A percentile compares a stretch with the other conserved stretches of the same genome.
These are phyloP conservation scores for Cyberlindnera xylosilytica DNA, from an alignment of 805 yeast species.

Conservation along the genomic window DNA sequence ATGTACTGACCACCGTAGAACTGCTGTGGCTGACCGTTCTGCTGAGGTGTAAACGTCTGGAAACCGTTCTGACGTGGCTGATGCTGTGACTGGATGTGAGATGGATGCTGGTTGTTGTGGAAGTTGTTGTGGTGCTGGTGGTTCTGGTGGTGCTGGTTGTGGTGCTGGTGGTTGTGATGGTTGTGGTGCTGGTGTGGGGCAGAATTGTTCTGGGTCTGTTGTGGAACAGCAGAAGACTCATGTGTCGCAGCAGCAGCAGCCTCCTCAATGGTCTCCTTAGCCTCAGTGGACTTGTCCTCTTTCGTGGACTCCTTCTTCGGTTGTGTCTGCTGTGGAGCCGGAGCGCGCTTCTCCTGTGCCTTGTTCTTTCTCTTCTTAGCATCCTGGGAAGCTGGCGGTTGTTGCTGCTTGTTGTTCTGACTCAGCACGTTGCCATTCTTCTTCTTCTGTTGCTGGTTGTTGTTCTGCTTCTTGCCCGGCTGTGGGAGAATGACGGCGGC, in stretches of 20 bases:
- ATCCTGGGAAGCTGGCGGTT: slow-evolving; percentile 9
- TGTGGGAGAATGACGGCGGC: slow-evolving; percentile 48
- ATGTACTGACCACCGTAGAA: slow-evolving; percentile 6
- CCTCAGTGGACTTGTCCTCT: slow-evolving; percentile 5
- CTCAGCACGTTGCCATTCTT: slow-evolving; percentile 10
- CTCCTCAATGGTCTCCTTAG: slow-evolving; percentile 2
- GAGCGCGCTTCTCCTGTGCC: slow-evolving; percentile 15
- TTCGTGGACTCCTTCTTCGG: slow-evolving; percentile 9
- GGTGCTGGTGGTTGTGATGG: slow-evolving; percentile 10
- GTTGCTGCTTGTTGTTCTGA: slow-evolving; percentile 12
- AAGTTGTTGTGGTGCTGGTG: slow-evolving; percentile 9
- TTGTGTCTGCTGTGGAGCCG: slow-evolving; percentile 1
- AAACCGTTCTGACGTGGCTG: slow-evolving; percentile 12
- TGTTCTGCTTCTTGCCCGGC: slow-evolving; percentile 23
- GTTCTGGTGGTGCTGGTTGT: slow-evolving; percentile 8
- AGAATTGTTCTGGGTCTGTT: no score
- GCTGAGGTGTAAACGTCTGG: slow-evolving; percentile 12
- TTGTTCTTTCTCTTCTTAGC: slow-evolving; percentile 27
- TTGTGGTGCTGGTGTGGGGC: slow-evolving; percentile 3
- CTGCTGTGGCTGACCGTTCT: slow-evolving; percentile 9
- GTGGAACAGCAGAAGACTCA: background rate
- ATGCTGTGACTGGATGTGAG: slow-evolving; percentile 10
- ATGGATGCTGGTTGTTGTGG: slow-evolving; percentile 12
- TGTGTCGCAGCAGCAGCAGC: slow-evolving; percentile 4
- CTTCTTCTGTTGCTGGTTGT: slow-evolving; percentile 12